Percentiles rank a stretch among this genome's conserved stretches.
phyloP scores from a whole-genome alignment of 495 filamentous ascomycete species.

The Penicillium coffeae region DNA sequence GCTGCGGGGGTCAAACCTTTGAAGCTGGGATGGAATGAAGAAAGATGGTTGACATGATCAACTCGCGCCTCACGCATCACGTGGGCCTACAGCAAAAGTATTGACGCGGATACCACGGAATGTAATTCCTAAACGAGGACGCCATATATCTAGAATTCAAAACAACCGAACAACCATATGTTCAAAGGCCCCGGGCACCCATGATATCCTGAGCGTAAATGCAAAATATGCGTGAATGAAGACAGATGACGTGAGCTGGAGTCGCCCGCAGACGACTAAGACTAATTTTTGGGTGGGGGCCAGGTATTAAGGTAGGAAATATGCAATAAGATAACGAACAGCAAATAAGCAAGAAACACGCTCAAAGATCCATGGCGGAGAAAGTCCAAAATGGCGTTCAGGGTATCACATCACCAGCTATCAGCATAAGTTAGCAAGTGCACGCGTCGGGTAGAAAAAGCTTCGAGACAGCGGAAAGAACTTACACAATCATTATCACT shows the following conservation, averaged over 20 bases:
- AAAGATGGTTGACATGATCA: not conserved
- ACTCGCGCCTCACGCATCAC: not conserved
- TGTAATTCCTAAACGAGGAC: conserved; percentile 8
- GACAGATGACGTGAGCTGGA: not conserved
- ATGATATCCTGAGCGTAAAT: conserved; percentile 22
- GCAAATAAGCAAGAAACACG: conserved; percentile 6
- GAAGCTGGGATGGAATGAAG: too few species aligned
- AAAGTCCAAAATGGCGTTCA: conserved; percentile 7
- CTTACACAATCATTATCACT: conserved; percentile 89
- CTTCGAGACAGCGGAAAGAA: conserved; percentile 14
- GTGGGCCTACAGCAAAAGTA: not conserved
- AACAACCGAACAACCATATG: conserved; percentile 20
- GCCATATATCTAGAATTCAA: conserved; percentile 18
- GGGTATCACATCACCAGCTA: conserved; percentile 64
- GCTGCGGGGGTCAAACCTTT: too few species aligned
- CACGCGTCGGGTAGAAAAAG: not conserved
- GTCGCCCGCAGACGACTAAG: conserved; percentile 15
- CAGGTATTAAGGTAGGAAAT: conserved; percentile 18
- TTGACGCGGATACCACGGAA: too few species aligned
- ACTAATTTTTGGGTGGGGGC: conserved; percentile 7
- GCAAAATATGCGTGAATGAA: conserved; percentile 16
- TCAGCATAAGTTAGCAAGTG: conserved; percentile 20
- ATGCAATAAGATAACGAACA: conserved; percentile 13
- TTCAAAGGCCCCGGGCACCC: conserved; percentile 18
- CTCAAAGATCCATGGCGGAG: conserved; percentile 10